Evolutionary conservation across 2,329 filamentous ascomycete species (phyloP).

Genomic region (Lachnellula hyalina): DNA sequence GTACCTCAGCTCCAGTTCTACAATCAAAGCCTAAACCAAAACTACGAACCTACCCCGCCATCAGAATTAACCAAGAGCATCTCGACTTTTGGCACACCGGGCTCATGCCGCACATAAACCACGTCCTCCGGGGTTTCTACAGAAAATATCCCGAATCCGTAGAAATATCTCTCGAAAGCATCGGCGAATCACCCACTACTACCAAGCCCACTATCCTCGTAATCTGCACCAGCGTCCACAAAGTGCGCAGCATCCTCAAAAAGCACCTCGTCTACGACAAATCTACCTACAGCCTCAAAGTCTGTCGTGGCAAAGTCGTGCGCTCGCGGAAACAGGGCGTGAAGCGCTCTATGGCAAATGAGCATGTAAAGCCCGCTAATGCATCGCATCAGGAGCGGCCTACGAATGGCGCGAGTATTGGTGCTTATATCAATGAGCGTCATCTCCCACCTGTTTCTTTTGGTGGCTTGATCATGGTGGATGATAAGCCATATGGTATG

Average conservation of each 20-base stretch:
- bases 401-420: constrained; percentile 84
- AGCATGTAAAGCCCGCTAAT: constrained; percentile 52
- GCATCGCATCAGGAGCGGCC: constrained; percentile 74
- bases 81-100: constrained; percentile 67
- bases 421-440: constrained; percentile 77
- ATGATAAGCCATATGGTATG: constrained; percentile 84
- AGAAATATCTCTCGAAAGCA: constrained; percentile 70
- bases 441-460: constrained; percentile 89
- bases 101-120: constrained; percentile 68
- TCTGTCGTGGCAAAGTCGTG: constrained; percentile 64
- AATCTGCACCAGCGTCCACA: constrained; percentile 68
- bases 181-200: constrained; percentile 62
- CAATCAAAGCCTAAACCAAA: constrained; percentile 34
- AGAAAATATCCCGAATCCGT: constrained; percentile 70
- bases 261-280: constrained; percentile 66
- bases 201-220: constrained; percentile 70
- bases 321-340: constrained; percentile 48
- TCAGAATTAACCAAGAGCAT: constrained; percentile 52
- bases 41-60: constrained; percentile 54
- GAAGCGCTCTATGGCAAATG: constrained; percentile 37
- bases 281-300: constrained; percentile 60
- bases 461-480: constrained; percentile 79
- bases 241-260: constrained; percentile 66
- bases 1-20: constrained; percentile 9
- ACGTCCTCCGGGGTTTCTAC: constrained; percentile 65